Evolutionary conservation across 2,329 filamentous ascomycete genomes (phyloP).

Genomic region (Colletotrichum abscissum): DNA sequence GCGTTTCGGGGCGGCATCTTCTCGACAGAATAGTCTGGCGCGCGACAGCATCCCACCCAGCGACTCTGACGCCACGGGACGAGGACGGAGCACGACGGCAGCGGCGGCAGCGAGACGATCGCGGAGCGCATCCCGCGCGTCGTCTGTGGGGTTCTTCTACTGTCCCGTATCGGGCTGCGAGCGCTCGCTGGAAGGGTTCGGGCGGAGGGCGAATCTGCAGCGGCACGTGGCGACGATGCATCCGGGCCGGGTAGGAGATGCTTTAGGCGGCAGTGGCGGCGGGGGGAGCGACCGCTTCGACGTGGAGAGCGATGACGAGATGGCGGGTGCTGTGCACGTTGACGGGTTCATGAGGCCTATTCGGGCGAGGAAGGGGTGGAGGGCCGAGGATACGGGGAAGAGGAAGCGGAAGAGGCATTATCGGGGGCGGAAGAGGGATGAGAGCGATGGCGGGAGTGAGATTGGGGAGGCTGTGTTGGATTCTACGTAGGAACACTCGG

Average conservation of each 20-base stretch:
- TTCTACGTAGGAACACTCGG: slow-evolving; percentile 1
- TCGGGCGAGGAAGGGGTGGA: slow-evolving; percentile 59
- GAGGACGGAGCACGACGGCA: background rate
- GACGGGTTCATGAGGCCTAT: slow-evolving; percentile 75
- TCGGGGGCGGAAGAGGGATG: slow-evolving; percentile 22
- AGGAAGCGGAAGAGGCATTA: slow-evolving; percentile 35
- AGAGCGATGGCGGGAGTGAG: background rate
- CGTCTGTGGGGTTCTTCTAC: slow-evolving; percentile 47
- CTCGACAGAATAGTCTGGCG: slow-evolving; percentile 45
- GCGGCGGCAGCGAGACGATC: slow-evolving; percentile 26
- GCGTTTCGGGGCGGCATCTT: slow-evolving; percentile 44
- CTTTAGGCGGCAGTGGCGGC: slow-evolving; percentile 32
- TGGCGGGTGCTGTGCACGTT: slow-evolving; percentile 72
- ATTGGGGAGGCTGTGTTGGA: slow-evolving; percentile 13
- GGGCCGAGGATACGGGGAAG: slow-evolving; percentile 22
- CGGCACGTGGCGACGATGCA: slow-evolving; percentile 54
- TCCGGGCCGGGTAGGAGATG: slow-evolving; percentile 48
- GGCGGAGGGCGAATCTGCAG: slow-evolving; percentile 47
- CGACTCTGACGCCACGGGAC: slow-evolving; percentile 22
- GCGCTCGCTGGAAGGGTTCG: slow-evolving; percentile 50
- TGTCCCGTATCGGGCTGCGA: slow-evolving; percentile 52
- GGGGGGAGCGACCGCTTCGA: slow-evolving; percentile 37
- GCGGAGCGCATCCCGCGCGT: slow-evolving; percentile 44
- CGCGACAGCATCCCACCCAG: slow-evolving; percentile 38
- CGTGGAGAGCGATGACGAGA: slow-evolving; percentile 61